Conservation (phyloP, 2,329 filamentous ascomycete species). For the Tolypocladium tundrense region DNA sequence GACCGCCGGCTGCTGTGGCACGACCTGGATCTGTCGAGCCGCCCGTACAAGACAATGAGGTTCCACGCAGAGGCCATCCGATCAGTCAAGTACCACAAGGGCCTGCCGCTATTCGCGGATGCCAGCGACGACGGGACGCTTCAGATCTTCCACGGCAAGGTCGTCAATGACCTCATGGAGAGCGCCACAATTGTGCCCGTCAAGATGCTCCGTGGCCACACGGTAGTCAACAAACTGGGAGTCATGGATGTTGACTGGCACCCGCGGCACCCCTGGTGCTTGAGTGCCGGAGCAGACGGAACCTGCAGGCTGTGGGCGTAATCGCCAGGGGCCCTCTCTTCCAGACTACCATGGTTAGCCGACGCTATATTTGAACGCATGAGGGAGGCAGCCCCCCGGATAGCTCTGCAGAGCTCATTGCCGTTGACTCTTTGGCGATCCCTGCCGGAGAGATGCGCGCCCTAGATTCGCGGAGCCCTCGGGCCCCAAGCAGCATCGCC, state of each 20-base stretch:
- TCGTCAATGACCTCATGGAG: conserved; percentile 89
- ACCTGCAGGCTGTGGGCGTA: conserved; percentile 83
- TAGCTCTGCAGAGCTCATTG: neutral
- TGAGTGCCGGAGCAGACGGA: conserved; percentile 89
- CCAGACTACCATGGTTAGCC: neutral
- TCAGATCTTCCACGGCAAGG: conserved; percentile 95
- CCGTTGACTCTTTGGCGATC: neutral
- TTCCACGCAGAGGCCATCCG: conserved; percentile 92
- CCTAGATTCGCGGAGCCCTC: neutral
- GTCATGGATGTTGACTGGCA: conserved; percentile 97
- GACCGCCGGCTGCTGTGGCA: conserved; percentile 93
- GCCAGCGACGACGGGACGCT: conserved; percentile 89
- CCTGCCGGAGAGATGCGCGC: neutral
- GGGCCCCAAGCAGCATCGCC: neutral
- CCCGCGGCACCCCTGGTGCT: conserved; percentile 83
- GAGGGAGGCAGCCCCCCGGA: neutral
- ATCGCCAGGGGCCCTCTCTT: conserved; percentile 1
- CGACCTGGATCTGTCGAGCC: conserved; percentile 81
- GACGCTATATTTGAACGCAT: neutral
- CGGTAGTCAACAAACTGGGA: conserved; percentile 73
- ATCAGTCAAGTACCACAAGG: conserved; percentile 76
- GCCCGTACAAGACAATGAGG: conserved; percentile 91
- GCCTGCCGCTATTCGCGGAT: conserved; percentile 81
- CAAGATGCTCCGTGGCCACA: conserved; percentile 87
- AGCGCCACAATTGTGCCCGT: conserved; percentile 93